A percentile compares a stretch with the other conserved stretches of the same genome.
phyloP scores from a whole-genome alignment of 495 filamentous ascomycete species.

The Massariosphaeria phaeospora region DNA sequence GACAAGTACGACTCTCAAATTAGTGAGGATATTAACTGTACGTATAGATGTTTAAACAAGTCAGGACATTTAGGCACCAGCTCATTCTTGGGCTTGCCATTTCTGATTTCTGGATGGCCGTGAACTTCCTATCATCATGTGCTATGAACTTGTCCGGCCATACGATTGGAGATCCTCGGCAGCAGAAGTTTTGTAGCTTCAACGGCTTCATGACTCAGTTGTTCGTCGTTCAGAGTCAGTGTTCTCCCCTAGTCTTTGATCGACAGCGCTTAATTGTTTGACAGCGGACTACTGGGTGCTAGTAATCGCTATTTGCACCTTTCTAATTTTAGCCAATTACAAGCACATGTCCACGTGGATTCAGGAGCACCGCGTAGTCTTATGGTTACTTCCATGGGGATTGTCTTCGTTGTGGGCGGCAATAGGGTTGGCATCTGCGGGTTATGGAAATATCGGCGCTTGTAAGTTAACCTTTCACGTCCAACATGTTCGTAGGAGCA shows the following conservation, averaged over 20 bases:
- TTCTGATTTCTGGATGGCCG: slow-evolving; percentile 44
- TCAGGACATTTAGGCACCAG: slow-evolving; percentile 45
- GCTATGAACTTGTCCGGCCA: slow-evolving; percentile 39
- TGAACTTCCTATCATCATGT: slow-evolving; percentile 43
- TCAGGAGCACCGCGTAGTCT: slow-evolving; percentile 37
- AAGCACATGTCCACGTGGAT: slow-evolving; percentile 41
- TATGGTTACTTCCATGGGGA: slow-evolving; percentile 43
- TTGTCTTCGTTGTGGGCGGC: slow-evolving; percentile 40
- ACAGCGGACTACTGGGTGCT: slow-evolving; percentile 43
- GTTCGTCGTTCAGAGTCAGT: slow-evolving; percentile 45
- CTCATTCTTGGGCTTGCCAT: slow-evolving; percentile 46
- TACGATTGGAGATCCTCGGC: slow-evolving; percentile 36
- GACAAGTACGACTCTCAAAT: not conserved
- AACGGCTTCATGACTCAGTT: slow-evolving; percentile 47
- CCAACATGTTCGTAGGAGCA: not conserved
- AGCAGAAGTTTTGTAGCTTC: slow-evolving; percentile 42
- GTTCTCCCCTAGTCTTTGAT: not conserved
- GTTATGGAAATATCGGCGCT: slow-evolving; percentile 45
- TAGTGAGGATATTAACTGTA: not conserved
- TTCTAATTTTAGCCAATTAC: slow-evolving; percentile 42
- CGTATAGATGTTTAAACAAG: slow-evolving; percentile 37
- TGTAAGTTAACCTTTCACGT: slow-evolving; percentile 30
- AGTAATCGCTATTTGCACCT: slow-evolving; percentile 43
- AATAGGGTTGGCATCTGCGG: slow-evolving; percentile 38
- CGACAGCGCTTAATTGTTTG: not conserved